Conservation (phyloP, 176 grass and related monocot genomes). For the Leersia perrieri region DNA sequence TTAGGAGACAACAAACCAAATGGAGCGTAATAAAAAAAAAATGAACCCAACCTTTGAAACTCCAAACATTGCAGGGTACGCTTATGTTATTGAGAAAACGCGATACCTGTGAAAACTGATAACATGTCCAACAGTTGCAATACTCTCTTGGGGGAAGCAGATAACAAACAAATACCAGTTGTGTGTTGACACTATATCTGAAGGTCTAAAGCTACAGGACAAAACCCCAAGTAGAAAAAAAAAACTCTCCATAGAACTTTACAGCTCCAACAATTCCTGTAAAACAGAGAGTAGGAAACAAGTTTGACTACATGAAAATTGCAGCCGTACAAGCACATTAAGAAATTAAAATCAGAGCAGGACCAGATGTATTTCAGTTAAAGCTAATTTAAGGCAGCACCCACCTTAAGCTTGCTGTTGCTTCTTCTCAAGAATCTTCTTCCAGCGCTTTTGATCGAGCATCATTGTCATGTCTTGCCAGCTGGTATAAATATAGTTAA, state of each 20-base stretch:
- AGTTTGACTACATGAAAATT: neutral
- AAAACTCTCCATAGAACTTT: neutral
- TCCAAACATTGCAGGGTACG: no score
- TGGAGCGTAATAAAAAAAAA: neutral
- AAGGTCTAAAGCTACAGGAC: neutral
- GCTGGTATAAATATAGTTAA: slow-evolving; percentile 27
- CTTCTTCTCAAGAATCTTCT: slow-evolving; percentile 52
- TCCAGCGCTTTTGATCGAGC: slow-evolving; percentile 51
- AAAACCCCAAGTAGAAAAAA: neutral
- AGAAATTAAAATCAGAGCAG: neutral
- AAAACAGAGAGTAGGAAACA: neutral
- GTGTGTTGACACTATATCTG: neutral
- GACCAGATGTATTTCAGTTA: neutral
- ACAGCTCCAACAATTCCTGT: neutral
- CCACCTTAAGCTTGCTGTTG: slow-evolving; percentile 45
- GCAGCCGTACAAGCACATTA: neutral
- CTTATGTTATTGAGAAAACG: neutral
- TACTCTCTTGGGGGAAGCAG: neutral
- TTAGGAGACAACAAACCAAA: neutral
- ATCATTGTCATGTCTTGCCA: slow-evolving; percentile 51
- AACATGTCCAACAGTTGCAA: neutral
- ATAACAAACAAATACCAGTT: neutral
- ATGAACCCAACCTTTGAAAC: no score
- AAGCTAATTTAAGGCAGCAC: neutral
- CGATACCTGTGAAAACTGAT: neutral